These are phyloP conservation scores for Auriscalpium microsporum DNA, from an alignment of 768 basidiomycete species.

Conservation along the genomic window DNA sequence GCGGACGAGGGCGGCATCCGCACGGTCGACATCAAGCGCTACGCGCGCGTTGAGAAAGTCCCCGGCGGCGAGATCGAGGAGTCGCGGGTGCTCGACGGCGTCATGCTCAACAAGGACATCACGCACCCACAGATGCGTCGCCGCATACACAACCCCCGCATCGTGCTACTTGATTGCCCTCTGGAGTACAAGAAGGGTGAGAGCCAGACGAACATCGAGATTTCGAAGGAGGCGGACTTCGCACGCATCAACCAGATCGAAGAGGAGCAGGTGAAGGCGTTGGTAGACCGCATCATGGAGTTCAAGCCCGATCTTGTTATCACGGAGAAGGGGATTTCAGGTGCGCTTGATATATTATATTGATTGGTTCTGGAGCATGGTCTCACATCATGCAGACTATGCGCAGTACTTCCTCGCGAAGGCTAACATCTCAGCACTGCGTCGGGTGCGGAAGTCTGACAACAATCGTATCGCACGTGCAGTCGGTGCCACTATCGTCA, in stretches of 20 bases:
- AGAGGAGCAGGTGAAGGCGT: slow-evolving; percentile 89
- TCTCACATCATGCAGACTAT: slow-evolving; percentile 48
- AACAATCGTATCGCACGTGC: slow-evolving; percentile 98
- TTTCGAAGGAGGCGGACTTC: slow-evolving; percentile 91
- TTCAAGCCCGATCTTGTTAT: slow-evolving; percentile 93
- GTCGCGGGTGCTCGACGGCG: slow-evolving; percentile 75
- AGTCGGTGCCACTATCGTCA: slow-evolving; percentile 93
- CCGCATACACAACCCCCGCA: slow-evolving; percentile 81
- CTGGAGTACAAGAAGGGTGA: slow-evolving; percentile 99
- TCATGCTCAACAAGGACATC: slow-evolving; percentile 99
- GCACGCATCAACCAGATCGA: slow-evolving; percentile 86
- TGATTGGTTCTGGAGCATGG: neutral
- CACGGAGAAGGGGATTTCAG: slow-evolving; percentile 97
- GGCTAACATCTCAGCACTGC: slow-evolving; percentile 84
- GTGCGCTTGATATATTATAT: slow-evolving; percentile 34
- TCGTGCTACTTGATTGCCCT: slow-evolving; percentile 88
- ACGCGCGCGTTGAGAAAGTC: slow-evolving; percentile 94
- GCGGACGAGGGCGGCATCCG: slow-evolving; percentile 67
- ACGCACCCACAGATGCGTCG: slow-evolving; percentile 96
- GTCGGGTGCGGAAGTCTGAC: slow-evolving; percentile 97
- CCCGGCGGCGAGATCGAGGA: slow-evolving; percentile 98
- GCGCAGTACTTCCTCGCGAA: slow-evolving; percentile 88
- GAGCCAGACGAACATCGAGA: slow-evolving; percentile 97
- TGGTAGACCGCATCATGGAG: slow-evolving; percentile 80
- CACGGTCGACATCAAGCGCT: slow-evolving; percentile 96